Evolutionary conservation across 371 early-diverging fungal genomes (phyloP), one percentile per base, ranked within the genome.

Genomic region (Smittium culicis): DNA sequence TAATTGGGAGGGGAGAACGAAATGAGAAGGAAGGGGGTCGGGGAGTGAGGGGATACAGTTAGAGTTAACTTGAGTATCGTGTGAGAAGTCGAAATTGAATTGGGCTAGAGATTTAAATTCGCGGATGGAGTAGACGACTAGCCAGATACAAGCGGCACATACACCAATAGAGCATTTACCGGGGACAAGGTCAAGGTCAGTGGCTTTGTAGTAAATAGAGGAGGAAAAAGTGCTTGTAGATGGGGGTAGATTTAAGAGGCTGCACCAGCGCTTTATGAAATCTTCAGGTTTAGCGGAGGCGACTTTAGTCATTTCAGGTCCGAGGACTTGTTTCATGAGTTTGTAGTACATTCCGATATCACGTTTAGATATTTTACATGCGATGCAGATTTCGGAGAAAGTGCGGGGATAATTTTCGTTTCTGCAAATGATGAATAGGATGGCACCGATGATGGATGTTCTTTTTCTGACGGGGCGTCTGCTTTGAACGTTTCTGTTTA

Each of bases 121-220:
- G 70, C 82, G 82, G 73, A 76, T 82, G 56, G 77, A 70, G 75
- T 69, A 78, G 62, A 83, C 74, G 1, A 81, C 77, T 34, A 83
- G 70, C 73, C 83, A 83, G 63, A 83, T 79, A 45, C 80, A 74
- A 1, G 83, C 81, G 0, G 83, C 83, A 8, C 83, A 79, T n/a
- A 83, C 79, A 20, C 83, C 80, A 8, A 82, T 74, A 0, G 83
- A 83, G 56, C 83, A 81, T 65, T 83, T 83, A 24, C 83, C 83
- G 31, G 80, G 79, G 1, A 82, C 82, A 61, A 83, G 68, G 34
- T 77, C 80, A 71, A 80, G 35, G 1, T 69, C 68, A 61, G 79
- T 81, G 8, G 83, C 83, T 1, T 78, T 73, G 34, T 75, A 79
- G 54, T 80, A 79, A 0, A 83, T 79, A 35, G 69, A 71, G 1